Percentiles rank a stretch among this genome's conserved stretches.
These are phyloP conservation scores for Talinum fruticosum DNA, from an alignment of 148 eudicot genomes.

Conservation along the genomic window DNA sequence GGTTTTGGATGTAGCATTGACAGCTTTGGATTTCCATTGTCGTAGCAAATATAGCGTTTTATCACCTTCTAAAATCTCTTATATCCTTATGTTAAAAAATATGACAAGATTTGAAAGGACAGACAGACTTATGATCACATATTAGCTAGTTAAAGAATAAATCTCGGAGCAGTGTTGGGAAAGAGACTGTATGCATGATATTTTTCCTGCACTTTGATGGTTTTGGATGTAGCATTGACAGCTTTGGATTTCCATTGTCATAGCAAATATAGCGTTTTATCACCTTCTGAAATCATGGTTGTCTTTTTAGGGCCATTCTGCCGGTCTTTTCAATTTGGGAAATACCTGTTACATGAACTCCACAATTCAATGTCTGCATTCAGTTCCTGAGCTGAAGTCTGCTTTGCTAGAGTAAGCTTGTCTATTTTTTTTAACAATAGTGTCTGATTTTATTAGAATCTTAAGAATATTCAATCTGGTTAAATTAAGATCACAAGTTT, in stretches of 20 bases:
- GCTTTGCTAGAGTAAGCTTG: constrained; percentile 60
- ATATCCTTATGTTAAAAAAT: no score
- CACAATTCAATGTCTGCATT: constrained; percentile 87
- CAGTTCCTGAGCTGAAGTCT: constrained; percentile 96
- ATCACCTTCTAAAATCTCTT: background rate
- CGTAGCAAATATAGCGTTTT: background rate
- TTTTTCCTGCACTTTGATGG: background rate
- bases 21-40: background rate
- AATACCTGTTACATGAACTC: constrained; percentile 99
- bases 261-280: background rate
- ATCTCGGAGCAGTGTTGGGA: background rate
- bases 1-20: background rate
- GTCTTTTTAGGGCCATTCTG: constrained; percentile 76
- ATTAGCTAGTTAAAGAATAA: background rate
- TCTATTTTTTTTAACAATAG: background rate
- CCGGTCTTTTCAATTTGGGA: constrained; percentile 88
- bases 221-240: background rate
- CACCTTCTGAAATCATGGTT: background rate
- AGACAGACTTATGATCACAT: no score
- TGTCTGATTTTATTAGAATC: constrained; percentile 3
- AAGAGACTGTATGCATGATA: no score
- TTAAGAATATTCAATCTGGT: background rate
- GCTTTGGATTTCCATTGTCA: background rate
- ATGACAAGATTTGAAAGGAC: no score
- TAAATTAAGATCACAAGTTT: background rate